Evolutionary conservation across 768 basidiomycete species (phyloP), one percentile per base, ranked within the genome.

Genomic region (Lepiota brunneoincarnata): DNA sequence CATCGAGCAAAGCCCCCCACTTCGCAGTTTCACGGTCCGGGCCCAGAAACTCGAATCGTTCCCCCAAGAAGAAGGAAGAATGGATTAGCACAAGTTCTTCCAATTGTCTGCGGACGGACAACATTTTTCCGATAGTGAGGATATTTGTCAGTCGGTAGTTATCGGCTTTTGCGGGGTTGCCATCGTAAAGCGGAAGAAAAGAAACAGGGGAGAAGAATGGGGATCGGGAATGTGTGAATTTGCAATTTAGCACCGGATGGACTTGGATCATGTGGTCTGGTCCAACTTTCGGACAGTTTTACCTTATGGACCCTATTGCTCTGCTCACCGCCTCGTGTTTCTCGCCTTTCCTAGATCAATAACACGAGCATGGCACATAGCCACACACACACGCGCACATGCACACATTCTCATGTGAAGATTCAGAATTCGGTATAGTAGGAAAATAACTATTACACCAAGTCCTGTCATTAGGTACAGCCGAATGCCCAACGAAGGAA

Each of bases 61-160:
- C 88, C 4, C 73, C 78, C 0, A 85, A 83, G 10, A 91, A 72
- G 1, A 90, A 74, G 0, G 87, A 87, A 35, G 75, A 81, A 51
- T 68, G 71, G 21, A 91, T 77, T 36, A 90, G 69, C 43, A 81
- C 75, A 0, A 89, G 65, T 61, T 90, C 86, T 63, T 81, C 71
- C 1, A 77, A 56, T 23, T 67, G 64, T 47, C 26, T 34, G 38
- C 17, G 17, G 7, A 41, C 26, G 6, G 53, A 24, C 17, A 54
- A 20, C 45, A 40, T 34, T 36, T n/a, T n/a, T n/a, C n/a, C n/a
- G n/a, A n/a, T n/a, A n/a, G n/a, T n/a, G n/a, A n/a, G n/a, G n/a
- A n/a, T n/a, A 7, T 11, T 40, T 21, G 23, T 24, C 34, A 3
- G 28, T 6, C 17, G 12, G 10, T 38, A 24, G 20, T 21, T 40